Evolutionary conservation across 179 eudicot genomes (phyloP).

Genomic region (Drosera spatulata): DNA sequence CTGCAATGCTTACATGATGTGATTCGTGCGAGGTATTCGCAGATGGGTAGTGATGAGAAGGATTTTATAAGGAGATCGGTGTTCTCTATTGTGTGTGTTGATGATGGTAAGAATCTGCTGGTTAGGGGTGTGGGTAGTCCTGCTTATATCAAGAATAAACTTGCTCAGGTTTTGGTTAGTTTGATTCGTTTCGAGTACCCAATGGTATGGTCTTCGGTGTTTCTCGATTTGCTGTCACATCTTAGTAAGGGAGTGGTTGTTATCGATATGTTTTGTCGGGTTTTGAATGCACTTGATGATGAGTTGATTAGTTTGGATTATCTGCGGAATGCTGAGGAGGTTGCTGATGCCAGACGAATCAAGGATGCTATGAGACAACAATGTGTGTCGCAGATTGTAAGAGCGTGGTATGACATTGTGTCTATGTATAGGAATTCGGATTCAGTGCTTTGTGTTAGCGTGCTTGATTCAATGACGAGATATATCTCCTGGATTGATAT

Average conservation of each 20-base stretch:
- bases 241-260: slow-evolving; percentile 58
- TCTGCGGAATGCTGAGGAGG: slow-evolving; percentile 51
- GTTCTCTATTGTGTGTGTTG: slow-evolving; percentile 58
- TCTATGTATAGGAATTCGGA: slow-evolving; percentile 60
- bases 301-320: slow-evolving; percentile 87
- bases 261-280: slow-evolving; percentile 92
- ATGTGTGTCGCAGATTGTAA: slow-evolving; percentile 75
- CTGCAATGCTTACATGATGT: slow-evolving; percentile 74
- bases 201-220: slow-evolving; percentile 59
- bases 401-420: slow-evolving; percentile 70
- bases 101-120: slow-evolving; percentile 27
- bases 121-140: slow-evolving; percentile 81
- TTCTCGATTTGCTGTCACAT: slow-evolving; percentile 60
- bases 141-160: slow-evolving; percentile 74
- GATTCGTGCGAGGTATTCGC: slow-evolving; percentile 42
- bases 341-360: slow-evolving; percentile 48
- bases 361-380: slow-evolving; percentile 98
- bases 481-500: slow-evolving; percentile 93
- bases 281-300: slow-evolving; percentile 88
- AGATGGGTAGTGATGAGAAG: slow-evolving; percentile 63
- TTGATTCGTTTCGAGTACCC: slow-evolving; percentile 87
- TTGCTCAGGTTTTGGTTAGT: slow-evolving; percentile 81
- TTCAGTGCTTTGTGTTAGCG: slow-evolving; percentile 55
- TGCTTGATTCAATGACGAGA: slow-evolving; percentile 77
- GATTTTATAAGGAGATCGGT: slow-evolving; percentile 59